These are phyloP conservation scores for Amanita rimosa DNA, from an alignment of 768 basidiomycete species.

Conservation along the genomic window DNA sequence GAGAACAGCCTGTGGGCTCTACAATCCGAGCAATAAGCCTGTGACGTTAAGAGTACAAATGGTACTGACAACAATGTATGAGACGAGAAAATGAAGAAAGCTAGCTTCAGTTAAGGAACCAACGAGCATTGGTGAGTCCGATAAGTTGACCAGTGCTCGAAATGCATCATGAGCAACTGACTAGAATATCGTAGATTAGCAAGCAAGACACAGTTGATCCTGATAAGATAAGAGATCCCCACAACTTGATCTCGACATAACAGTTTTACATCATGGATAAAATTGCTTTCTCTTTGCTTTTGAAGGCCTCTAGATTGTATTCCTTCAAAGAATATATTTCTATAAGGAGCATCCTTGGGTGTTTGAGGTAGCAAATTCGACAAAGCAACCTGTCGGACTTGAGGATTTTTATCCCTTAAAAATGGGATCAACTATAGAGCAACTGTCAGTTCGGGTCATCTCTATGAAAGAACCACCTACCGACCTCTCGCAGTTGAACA, in stretches of 20 bases:
- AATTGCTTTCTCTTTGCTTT: conserved; percentile 48
- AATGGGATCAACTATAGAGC: conserved; percentile 65
- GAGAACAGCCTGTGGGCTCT: conserved; percentile 87
- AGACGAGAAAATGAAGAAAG: conserved; percentile 74
- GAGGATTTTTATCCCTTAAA: conserved; percentile 75
- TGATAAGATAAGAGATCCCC: conserved; percentile 11
- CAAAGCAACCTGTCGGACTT: conserved; percentile 80
- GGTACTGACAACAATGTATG: conserved; percentile 76
- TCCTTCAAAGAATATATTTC: conserved; percentile 65
- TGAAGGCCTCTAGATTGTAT: conserved; percentile 46
- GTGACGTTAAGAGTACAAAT: background rate
- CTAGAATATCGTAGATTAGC: conserved; percentile 26
- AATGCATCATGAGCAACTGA: conserved; percentile 91
- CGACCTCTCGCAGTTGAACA: conserved; percentile 36
- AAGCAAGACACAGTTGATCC: conserved; percentile 6
- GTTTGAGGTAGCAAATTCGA: conserved; percentile 78
- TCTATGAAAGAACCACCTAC: conserved; percentile 8
- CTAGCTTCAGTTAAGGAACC: conserved; percentile 53
- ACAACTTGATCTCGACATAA: conserved; percentile 87
- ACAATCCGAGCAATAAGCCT: conserved; percentile 5
- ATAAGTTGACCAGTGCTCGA: conserved; percentile 86
- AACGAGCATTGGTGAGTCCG: conserved; percentile 67
- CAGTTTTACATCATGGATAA: conserved; percentile 73
- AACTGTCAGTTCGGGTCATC: background rate
- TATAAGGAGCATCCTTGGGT: conserved; percentile 53